phyloP scores from a whole-genome alignment of 371 early-diverging fungal species.

The Gilbertella persicaria region DNA sequence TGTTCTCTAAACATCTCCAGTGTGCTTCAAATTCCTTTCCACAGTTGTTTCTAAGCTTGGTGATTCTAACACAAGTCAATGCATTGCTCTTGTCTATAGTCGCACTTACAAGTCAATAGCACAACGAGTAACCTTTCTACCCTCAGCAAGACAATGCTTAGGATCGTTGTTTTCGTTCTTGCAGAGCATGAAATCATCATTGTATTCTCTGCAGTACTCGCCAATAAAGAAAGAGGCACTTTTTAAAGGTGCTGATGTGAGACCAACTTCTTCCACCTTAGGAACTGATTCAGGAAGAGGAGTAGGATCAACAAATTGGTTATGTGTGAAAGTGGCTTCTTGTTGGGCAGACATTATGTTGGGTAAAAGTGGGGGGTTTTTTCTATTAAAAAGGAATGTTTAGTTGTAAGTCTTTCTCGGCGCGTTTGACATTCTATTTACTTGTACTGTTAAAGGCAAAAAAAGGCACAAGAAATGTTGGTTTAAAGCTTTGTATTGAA shows the following conservation, averaged over 20 bases:
- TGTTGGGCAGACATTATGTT: conserved; percentile 36
- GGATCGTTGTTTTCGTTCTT: conserved; percentile 91
- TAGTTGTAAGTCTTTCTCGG: not conserved
- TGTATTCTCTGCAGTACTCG: conserved; percentile 87
- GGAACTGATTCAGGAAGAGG: conserved; percentile 71
- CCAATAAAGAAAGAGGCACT: conserved; percentile 93
- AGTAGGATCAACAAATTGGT: conserved; percentile 72
- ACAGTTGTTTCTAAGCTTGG: conserved; percentile 90
- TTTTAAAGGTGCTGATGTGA: conserved; percentile 90
- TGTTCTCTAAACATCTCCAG: conserved; percentile 91
- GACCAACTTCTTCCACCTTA: conserved; percentile 86
- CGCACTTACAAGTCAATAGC: conserved; percentile 80
- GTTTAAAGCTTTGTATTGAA: not conserved
- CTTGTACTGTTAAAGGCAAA: not conserved
- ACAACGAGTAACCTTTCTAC: conserved; percentile 95
- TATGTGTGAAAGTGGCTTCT: conserved; percentile 36
- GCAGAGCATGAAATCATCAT: conserved; percentile 96
- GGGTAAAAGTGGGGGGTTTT: conserved; percentile 9
- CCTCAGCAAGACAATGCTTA: conserved; percentile 88
- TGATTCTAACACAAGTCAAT: conserved; percentile 74
- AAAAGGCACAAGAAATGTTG: not conserved
- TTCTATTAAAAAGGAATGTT: not conserved
- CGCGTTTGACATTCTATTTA: not conserved
- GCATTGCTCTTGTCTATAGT: not conserved
- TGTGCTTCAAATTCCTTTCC: conserved; percentile 85